Evolutionary conservation across 371 early-diverging fungal genomes (phyloP), one percentile per base, ranked within the genome.

Genomic region (Apophysomyces variabilis): DNA sequence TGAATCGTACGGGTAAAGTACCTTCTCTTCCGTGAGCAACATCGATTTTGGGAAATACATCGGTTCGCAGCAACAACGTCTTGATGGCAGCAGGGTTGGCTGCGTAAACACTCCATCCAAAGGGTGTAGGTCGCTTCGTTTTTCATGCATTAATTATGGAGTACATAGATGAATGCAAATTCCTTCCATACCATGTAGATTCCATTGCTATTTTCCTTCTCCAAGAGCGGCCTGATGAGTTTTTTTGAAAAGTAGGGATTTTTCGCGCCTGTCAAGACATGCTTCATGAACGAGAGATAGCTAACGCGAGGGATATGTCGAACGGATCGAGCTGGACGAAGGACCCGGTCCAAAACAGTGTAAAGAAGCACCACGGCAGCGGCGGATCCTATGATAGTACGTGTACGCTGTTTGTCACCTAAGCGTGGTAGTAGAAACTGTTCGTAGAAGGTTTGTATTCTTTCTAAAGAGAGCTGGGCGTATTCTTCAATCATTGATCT

Each of bases 1-100:
- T 35, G 16, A 78, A 67, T 45, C 60, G 60, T 9, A 58, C 60
- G 18, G 62, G 37, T 9, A 78, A 44, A n/a, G 75, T 62, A 1
- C 71, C 66, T 47, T 66, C 38, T 7, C 21, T 21, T 12, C 66
- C 66, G 4, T 58, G 38, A 35, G 59, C 57, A 8, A 43, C 39
- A 9, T 44, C 39, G 6, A 47, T 59, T 59, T 77, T 74, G 26
- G 74, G 66, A 59, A 73, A 73, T 0, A 41, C 46, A 32, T 64
- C 65, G 62, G 38, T 45, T 59, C 59, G 46, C 13, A 63, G 44
- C 7, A 67, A 37, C n/a, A 63, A 50, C 50, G 46, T 21, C 41
- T 63, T 62, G 32, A 54, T 43, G 9, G 41, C 32, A 1, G 16
- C 32, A 13, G 68, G 68, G 26, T 58, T 35, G 18, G 38, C 45